phyloP scores from a whole-genome alignment of 495 filamentous ascomycete genomes.

The Trichodelitschia bisporula region DNA sequence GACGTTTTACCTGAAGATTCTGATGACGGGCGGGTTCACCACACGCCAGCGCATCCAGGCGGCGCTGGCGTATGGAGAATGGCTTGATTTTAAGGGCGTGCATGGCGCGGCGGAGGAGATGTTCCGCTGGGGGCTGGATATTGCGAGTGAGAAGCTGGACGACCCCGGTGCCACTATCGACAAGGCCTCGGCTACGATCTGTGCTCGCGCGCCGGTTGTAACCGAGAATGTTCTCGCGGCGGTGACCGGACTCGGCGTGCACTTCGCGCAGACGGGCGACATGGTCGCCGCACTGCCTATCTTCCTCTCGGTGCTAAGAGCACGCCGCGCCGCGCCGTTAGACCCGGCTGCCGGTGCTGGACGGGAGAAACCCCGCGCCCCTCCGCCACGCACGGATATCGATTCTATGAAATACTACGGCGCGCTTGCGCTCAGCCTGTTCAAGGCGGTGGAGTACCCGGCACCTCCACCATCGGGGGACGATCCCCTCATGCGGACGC shows the following conservation, averaged over 20 bases:
- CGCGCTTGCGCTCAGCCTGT: constrained; percentile 4
- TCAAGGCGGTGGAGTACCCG: constrained; percentile 25
- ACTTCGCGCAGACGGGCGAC: constrained; percentile 42
- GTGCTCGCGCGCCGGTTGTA: constrained; percentile 20
- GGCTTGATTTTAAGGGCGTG: constrained; percentile 51
- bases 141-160: constrained; percentile 26
- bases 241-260: constrained; percentile 51
- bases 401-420: constrained; percentile 5
- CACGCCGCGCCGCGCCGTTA: constrained; percentile 27
- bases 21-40: constrained; percentile 53
- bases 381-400: constrained; percentile 3
- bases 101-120: constrained; percentile 34
- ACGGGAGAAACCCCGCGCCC: neutral
- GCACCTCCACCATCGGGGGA: constrained; percentile 38
- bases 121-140: constrained; percentile 47
- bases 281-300: constrained; percentile 50
- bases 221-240: constrained; percentile 49
- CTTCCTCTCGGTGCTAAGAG: constrained; percentile 60
- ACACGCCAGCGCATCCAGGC: constrained; percentile 51
- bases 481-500: constrained; percentile 30
- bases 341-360: constrained; percentile 3
- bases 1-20: constrained; percentile 48
- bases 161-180: constrained; percentile 28
- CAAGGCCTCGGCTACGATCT: constrained; percentile 30
- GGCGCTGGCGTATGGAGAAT: constrained; percentile 56